Conservation (phyloP, 164 flowering plant species). For the Macadamia tetraphylla region DNA sequence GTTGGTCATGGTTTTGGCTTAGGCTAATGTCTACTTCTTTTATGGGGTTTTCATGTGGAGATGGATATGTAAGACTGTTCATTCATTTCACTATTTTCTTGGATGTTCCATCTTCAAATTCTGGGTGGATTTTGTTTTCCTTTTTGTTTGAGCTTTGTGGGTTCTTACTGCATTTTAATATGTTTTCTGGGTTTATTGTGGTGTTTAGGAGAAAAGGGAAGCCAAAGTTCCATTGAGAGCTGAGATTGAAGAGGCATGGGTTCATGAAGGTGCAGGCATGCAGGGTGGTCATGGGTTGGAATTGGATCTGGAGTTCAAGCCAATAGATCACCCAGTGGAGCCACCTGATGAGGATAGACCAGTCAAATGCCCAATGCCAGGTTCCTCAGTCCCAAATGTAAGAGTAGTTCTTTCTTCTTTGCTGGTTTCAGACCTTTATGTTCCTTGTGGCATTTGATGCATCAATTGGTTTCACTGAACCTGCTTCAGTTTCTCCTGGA, state of each 20-base stretch:
- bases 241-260: slow-evolving; percentile 10
- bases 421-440: background rate
- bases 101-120: background rate
- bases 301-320: slow-evolving; percentile 18
- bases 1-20: background rate
- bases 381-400: slow-evolving; percentile 40
- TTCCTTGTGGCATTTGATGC: background rate
- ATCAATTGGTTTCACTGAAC: background rate
- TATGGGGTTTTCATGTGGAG: slow-evolving; percentile 37
- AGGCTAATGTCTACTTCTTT: slow-evolving; percentile 15
- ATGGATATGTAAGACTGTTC: slow-evolving; percentile 22
- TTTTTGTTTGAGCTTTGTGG: background rate
- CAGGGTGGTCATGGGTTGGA: slow-evolving; percentile 15
- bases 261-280: slow-evolving; percentile 9
- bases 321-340: slow-evolving; percentile 40
- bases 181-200: background rate
- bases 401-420: background rate
- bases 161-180: background rate
- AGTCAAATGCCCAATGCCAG: slow-evolving; percentile 57
- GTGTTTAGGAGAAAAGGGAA: slow-evolving; percentile 22
- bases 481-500: background rate
- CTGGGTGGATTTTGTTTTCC: background rate
- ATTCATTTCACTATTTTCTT: too few species aligned
- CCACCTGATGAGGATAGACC: slow-evolving; percentile 46
- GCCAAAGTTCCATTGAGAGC: slow-evolving; percentile 6